Evolutionary conservation across 352 stramenopile genomes (phyloP), one percentile per base, ranked within the genome.

Genomic region (Phytophthora sojae): DNA sequence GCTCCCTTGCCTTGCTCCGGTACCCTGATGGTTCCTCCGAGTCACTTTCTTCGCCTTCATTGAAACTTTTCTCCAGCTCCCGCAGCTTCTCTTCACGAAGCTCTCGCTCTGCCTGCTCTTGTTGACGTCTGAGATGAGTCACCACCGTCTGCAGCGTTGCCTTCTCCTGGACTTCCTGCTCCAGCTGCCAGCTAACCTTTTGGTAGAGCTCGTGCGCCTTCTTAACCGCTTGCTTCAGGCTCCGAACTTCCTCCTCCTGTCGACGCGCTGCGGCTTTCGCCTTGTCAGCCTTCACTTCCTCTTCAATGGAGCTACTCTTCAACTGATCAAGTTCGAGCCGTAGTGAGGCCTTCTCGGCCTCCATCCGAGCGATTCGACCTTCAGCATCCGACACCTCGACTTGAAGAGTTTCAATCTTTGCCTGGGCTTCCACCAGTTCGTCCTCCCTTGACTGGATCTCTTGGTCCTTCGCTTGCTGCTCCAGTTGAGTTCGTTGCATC

Each of bases 201-300:
- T 91, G 79, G 42, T 89, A 86, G 35, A 88, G 58, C 6, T 90
- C 82, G 44, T 94, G 84, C 8, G 82, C 84, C n/a, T 77, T 77
- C 51, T 83, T 85, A 2, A 85, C 76, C 0, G 81, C 74, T 53
- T 91, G 84, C 30, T 80, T 84, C 1, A 94, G 67, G 21, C 85
- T 76, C 3, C 75, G 71, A n/a, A 89, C 53, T n/a, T 92, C 84
- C n/a, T 88, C 80, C 32, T 86, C 76, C 44, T 89, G 81, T 23
- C 70, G 79, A 21, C 76, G 73, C 7, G 78, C 71, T 1, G 71
- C 71, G 1, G 71, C 63, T 25, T 75, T 81, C 2, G 81, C 75
- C 45, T 80, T 73, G 37, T 86, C 75, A 0, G 81, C 70, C 42
- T 85, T 83, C 19, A 85, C 80, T 71, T 90, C 84, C 25, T 87